Percentiles rank a stretch among this genome's conserved stretches.
These are phyloP conservation scores for Fomitopsis pulvina DNA, from an alignment of 768 basidiomycete species.

Conservation along the genomic window DNA sequence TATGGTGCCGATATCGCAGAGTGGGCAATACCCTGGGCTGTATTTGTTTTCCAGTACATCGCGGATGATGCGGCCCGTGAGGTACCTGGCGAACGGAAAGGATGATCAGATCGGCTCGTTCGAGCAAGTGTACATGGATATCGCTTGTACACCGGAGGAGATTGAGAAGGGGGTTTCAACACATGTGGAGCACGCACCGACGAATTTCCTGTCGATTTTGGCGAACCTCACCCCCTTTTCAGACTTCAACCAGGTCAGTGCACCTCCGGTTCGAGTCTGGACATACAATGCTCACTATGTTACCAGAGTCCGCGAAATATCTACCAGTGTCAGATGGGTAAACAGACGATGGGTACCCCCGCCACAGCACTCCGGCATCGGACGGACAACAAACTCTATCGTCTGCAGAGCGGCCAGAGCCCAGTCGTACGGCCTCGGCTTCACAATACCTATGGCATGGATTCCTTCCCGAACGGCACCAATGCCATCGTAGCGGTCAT, in stretches of 20 bases:
- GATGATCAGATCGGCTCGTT: slow-evolving; percentile 93
- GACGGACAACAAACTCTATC: slow-evolving; percentile 98
- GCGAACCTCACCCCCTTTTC: slow-evolving; percentile 99
- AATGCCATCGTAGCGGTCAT: slow-evolving; percentile 99
- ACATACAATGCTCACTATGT: not conserved
- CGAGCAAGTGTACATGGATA: slow-evolving; percentile 99
- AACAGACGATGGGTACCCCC: slow-evolving; percentile 99
- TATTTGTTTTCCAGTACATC: slow-evolving; percentile 84
- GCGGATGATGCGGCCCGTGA: slow-evolving; percentile 98
- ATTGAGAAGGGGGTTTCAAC: slow-evolving; percentile 67
- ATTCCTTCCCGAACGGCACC: slow-evolving; percentile 95
- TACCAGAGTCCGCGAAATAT: slow-evolving; percentile 81
- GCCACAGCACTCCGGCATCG: slow-evolving; percentile 86
- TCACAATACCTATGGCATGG: slow-evolving; percentile 96
- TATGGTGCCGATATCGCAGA: slow-evolving; percentile 73
- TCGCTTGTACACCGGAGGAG: slow-evolving; percentile 86
- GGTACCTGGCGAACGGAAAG: slow-evolving; percentile 77
- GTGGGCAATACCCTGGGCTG: slow-evolving; percentile 95
- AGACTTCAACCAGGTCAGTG: slow-evolving; percentile 91
- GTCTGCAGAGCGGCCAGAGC: slow-evolving; percentile 90
- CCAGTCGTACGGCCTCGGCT: slow-evolving; percentile 89
- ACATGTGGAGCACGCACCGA: slow-evolving; percentile 91
- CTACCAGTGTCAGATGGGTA: slow-evolving; percentile 99
- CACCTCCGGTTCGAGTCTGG: not conserved
- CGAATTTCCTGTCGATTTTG: slow-evolving; percentile 92